Conservation (phyloP, 2,329 filamentous ascomycete species). For the Plenodomus tracheiphilus region DNA sequence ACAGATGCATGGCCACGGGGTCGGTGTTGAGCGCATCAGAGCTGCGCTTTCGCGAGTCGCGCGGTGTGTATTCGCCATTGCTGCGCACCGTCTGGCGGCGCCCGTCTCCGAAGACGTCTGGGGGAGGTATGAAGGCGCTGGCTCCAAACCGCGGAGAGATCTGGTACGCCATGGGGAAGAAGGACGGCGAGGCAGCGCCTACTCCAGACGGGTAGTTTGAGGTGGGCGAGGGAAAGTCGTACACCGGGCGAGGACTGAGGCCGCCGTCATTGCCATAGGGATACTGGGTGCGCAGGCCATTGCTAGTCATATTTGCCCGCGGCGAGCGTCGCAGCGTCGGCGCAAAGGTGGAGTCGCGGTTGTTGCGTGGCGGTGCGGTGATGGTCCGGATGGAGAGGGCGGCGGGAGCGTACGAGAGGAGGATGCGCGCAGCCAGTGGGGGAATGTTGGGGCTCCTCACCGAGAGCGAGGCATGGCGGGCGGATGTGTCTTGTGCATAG, state of each 20-base stretch:
- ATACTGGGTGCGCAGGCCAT: constrained; percentile 42
- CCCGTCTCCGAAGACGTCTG: constrained; percentile 41
- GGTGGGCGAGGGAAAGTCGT: constrained; percentile 44
- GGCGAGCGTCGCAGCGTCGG: constrained; percentile 7
- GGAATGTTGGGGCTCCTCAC: constrained; percentile 31
- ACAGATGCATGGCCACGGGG: constrained; percentile 79
- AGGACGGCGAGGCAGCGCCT: constrained; percentile 36
- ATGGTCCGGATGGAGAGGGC: constrained; percentile 24
- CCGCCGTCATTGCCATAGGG: constrained; percentile 34
- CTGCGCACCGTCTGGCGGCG: constrained; percentile 32
- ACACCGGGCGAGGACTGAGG: constrained; percentile 37
- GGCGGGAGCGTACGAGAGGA: constrained; percentile 26
- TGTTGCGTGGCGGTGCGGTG: constrained; percentile 24
- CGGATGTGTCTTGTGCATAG: constrained; percentile 3
- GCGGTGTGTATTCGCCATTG: constrained; percentile 32
- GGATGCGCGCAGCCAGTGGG: constrained; percentile 29
- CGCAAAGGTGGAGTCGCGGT: constrained; percentile 6
- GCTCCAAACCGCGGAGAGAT: constrained; percentile 42
- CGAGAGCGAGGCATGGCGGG: constrained; percentile 30
- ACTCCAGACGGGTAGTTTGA: constrained; percentile 44
- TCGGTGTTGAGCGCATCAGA: constrained; percentile 51
- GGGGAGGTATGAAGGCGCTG: constrained; percentile 44
- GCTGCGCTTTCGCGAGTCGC: constrained; percentile 32
- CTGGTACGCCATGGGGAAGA: constrained; percentile 43
- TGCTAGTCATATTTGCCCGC: constrained; percentile 32